Conservation (phyloP, 148 eudicot species). For the Amaranthus palmeri region DNA sequence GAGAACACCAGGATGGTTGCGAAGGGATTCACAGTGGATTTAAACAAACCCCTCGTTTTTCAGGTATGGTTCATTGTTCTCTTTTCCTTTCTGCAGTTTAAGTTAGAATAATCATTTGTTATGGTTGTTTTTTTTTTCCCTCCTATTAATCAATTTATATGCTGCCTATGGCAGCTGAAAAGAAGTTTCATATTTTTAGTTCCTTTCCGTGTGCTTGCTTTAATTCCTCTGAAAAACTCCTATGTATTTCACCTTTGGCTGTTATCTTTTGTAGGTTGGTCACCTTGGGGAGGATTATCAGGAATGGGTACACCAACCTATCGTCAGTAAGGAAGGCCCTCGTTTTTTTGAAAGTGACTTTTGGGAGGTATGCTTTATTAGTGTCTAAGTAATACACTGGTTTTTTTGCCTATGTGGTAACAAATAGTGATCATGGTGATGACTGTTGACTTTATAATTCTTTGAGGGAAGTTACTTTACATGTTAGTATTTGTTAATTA, state of each 20-base stretch:
- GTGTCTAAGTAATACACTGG: not conserved
- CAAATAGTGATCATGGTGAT: too few relatives aligned
- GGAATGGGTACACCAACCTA: conserved; percentile 96
- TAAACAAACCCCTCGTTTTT: conserved; percentile 84
- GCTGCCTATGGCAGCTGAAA: not conserved
- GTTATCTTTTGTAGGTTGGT: conserved; percentile 59
- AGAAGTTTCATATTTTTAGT: not conserved
- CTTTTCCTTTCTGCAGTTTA: not conserved
- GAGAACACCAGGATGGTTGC: conserved; percentile 59
- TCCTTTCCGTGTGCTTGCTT: not conserved
- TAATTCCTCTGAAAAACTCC: not conserved
- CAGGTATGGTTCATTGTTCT: conserved; percentile 46
- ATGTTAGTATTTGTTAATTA: too few relatives aligned
- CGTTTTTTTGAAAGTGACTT: conserved; percentile 82
- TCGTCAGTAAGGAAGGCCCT: conserved; percentile 87
- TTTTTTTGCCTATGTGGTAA: not conserved
- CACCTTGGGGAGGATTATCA: conserved; percentile 90
- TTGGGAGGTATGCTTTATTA: conserved; percentile 59
- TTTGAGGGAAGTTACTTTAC: too few relatives aligned
- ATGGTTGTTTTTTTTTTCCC: not conserved
- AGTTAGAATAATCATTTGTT: not conserved
- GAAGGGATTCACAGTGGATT: conserved; percentile 71
- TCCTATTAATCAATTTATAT: not conserved
- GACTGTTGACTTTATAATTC: too few relatives aligned
- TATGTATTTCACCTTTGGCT: not conserved